Base-by-base conservation (phyloP, 371 early-diverging fungal species). In the Catenaria anguillulae region DNA sequence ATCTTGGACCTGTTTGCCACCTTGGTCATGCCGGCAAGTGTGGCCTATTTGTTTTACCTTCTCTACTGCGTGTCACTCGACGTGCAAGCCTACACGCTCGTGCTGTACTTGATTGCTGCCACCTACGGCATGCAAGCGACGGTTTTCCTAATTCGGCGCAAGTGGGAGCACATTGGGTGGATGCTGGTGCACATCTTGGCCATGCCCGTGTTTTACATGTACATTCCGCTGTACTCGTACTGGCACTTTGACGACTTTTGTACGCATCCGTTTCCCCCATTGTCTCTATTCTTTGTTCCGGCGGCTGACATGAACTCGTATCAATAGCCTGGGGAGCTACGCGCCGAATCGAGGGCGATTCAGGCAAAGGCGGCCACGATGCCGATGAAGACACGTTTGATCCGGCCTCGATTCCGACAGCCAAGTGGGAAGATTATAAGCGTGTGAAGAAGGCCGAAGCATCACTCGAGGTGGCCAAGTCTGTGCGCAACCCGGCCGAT, bases 121-220 rank as follows among this genome's bases (percentile, higher is more conserved):
- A 67, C 68, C 4, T 93, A 89, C 63, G 88, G 84, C 69, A 71
- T 90, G 37, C 93, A 92, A 67, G 89, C 87, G 0, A 69, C 90
- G 26, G 79, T 92, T 60, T 92, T 90, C 65, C 83, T 92, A 37
- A 63, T 92, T 36, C 86, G 88, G 67, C 81, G 88, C 37, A 84
- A 90, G 73, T 92, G 88, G 88, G 88, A 92, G 68, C 93, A 95
- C 67, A 88, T 97, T 71, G 93, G 94, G 33, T 97, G 95, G 95
- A 90, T 97, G 92, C 81, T 94, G 55, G 86, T 97, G 37, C 88
- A 91, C 65, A 77, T 92, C 48, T 61, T 89, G 26, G 89, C 91
- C 21, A 84, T 89, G 46, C 91, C 92, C 0, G 73, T 91, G 36
- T 90, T 88, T 62, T 83, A 86, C 21, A 88, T 90, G 73, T 78